Conservation (phyloP, 2,329 filamentous ascomycete species). For the Alternaria angustiovoidea region DNA sequence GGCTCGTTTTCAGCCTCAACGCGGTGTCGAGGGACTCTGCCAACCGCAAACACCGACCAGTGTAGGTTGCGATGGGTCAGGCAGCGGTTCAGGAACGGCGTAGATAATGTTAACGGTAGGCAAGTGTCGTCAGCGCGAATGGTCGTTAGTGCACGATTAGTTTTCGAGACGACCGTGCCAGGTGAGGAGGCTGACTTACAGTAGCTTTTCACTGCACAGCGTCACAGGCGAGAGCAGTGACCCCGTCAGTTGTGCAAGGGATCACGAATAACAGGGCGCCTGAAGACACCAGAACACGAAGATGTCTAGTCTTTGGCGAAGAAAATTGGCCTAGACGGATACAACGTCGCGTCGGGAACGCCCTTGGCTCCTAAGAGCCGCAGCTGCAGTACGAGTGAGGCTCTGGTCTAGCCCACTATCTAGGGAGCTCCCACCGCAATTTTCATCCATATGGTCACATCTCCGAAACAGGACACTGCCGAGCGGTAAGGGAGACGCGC, state of each 20-base stretch:
- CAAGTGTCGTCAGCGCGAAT: slow-evolving; percentile 13
- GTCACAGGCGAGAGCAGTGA: slow-evolving; percentile 7
- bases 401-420: no score
- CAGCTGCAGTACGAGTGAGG: no score
- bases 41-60: slow-evolving; percentile 39
- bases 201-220: slow-evolving; percentile 18
- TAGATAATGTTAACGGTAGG: slow-evolving; percentile 11
- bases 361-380: no score
- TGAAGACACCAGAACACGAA: no score
- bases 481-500: no score
- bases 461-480: no score
- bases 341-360: no score
- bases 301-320: no score
- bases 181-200: slow-evolving; percentile 29
- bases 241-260: neutral
- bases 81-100: slow-evolving; percentile 17
- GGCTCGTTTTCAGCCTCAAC: slow-evolving; percentile 48
- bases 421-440: no score
- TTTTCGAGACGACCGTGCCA: slow-evolving; percentile 4
- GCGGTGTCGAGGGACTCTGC: slow-evolving; percentile 42
- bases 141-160: slow-evolving; percentile 9
- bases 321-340: no score
- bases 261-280: neutral
- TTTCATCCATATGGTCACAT: no score
- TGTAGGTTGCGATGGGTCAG: slow-evolving; percentile 15